phyloP scores from a whole-genome alignment of 1,139 yeast genomes.

The Suhomyces anneliseae region DNA sequence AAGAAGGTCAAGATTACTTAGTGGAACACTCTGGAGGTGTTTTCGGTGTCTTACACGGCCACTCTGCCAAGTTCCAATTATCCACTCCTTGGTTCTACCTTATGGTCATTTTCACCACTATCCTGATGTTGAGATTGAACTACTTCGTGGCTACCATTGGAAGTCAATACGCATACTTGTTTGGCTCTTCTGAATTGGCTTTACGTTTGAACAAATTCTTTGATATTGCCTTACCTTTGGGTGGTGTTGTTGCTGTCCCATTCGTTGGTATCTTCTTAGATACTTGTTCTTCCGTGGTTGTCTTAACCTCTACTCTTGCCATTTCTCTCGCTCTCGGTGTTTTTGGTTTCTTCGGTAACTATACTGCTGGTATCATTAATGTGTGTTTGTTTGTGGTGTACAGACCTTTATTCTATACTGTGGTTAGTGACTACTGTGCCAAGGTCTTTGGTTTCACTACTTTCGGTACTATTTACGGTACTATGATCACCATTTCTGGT shows the following conservation, averaged over 20 bases:
- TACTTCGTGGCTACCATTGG: constrained; percentile 49
- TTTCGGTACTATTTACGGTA: constrained; percentile 48
- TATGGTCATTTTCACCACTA: constrained; percentile 39
- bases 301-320: constrained; percentile 29
- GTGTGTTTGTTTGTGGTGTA: constrained; percentile 41
- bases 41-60: constrained; percentile 47
- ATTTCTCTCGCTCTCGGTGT: constrained; percentile 39
- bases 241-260: constrained; percentile 45
- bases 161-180: constrained; percentile 44
- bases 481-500: constrained; percentile 45
- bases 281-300: constrained; percentile 35
- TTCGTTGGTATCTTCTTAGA: constrained; percentile 45
- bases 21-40: constrained; percentile 39
- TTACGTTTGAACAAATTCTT: constrained; percentile 36
- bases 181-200: constrained; percentile 30
- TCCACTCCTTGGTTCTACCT: constrained; percentile 45
- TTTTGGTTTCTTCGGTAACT: constrained; percentile 36
- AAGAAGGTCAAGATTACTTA: constrained; percentile 39
- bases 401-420: constrained; percentile 48
- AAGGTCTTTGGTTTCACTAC: constrained; percentile 51
- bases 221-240: constrained; percentile 48
- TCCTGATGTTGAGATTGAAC: constrained; percentile 47
- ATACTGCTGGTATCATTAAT: constrained; percentile 32
- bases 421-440: constrained; percentile 47
- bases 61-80: constrained; percentile 41